A percentile compares a stretch with the other conserved stretches of the same genome.
phyloP scores from a whole-genome alignment of 2,329 filamentous ascomycete species.

The Aureobasidium sp. region DNA sequence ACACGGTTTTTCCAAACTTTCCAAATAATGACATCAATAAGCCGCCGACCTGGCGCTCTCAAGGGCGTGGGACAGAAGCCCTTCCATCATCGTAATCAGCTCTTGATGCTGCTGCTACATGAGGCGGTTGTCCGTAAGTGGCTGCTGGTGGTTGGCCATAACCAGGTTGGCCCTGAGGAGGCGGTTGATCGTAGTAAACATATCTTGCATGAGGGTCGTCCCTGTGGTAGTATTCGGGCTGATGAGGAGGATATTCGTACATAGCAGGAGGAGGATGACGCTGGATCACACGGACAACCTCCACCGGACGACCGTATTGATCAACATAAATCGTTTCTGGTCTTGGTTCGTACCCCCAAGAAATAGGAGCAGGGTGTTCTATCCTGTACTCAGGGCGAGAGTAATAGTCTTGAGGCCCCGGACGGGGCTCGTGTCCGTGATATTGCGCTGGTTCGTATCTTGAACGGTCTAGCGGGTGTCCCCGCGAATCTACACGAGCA shows the following conservation, averaged over 20 bases:
- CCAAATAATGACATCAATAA: neutral
- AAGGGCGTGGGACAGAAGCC: slow-evolving; percentile 5
- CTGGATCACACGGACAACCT: slow-evolving; percentile 21
- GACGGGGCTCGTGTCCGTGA: neutral
- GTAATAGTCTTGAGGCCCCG: neutral
- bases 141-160: neutral
- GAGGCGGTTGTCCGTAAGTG: too few species aligned
- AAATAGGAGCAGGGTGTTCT: neutral
- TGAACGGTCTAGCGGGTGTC: neutral
- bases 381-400: neutral
- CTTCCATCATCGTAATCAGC: slow-evolving; percentile 9
- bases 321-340: slow-evolving; percentile 28
- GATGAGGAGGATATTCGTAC: slow-evolving; percentile 10
- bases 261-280: slow-evolving; percentile 6
- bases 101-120: too few species aligned
- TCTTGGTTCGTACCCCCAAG: slow-evolving; percentile 15
- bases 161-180: neutral
- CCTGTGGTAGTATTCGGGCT: neutral
- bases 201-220: slow-evolving; percentile 4
- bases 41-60: neutral
- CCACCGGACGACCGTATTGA: slow-evolving; percentile 26
- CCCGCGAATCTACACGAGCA: neutral
- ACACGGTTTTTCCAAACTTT: neutral
- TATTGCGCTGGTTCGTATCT: neutral
- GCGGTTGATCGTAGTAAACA: slow-evolving; percentile 5